Evolutionary conservation across 2,329 filamentous ascomycete genomes (phyloP), one percentile per base, ranked within the genome.

Genomic region (Stagonosporopsis chrysanthemi): DNA sequence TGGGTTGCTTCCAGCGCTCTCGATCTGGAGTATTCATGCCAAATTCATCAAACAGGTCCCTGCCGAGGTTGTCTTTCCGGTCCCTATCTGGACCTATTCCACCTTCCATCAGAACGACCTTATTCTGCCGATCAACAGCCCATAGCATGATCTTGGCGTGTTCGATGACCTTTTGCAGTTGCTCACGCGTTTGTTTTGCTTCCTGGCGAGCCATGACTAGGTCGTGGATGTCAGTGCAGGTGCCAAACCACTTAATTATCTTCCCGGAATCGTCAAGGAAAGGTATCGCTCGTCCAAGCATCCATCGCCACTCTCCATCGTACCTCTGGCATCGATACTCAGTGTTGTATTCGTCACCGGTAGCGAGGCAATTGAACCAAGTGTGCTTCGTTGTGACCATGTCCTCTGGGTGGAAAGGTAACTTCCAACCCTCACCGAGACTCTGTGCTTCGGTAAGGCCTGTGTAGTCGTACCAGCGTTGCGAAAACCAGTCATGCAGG

Each of bases 191-290:
- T 55, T 86, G 82, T 59, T 86, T 86, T 15, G 88, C 88, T 45
- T 83, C 83, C 59, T 89, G 81, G 57, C 89, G 87, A 14, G 88
- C 84, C 67, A 90, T 82, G 3, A 92, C 88, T 40, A 87, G 82
- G 60, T 92, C 89, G 68, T 93, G 88, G 17, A 92, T 89, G 62
- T 94, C 90, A 12, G 90, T 92, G 67, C 88, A 92, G 1, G 89
- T 92, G 15, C 89, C 90, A 66, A 90, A 91, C 90, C 90, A 93
- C 69, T 90, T 91, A 56, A 90, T 81, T 45, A 93, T 91, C 44
- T 83, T 79, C 2, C 88, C 89, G 0, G 84, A 85, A 41, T 88
- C 83, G 58, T 91, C 86, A 36, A 82, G 82, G 66, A 92, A 81
- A 0, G 90, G 89, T 14, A 90, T 73, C 1, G 90, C 90, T 40